phyloP scores from a whole-genome alignment of 2,329 filamentous ascomycete genomes.

The Colletotrichum navitas region DNA sequence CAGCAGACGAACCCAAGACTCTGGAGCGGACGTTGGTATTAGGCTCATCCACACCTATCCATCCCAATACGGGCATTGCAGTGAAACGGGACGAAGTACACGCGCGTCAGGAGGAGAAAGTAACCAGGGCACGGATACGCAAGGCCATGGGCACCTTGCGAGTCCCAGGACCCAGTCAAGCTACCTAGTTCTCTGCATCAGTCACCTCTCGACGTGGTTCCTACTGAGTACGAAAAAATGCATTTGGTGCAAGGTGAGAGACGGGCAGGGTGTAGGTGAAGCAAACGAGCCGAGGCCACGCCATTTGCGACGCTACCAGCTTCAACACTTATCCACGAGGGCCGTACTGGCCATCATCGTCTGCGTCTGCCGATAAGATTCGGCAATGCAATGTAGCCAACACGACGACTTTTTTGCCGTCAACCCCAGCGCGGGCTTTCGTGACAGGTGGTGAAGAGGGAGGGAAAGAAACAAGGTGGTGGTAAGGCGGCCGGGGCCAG shows the following conservation, averaged over 20 bases:
- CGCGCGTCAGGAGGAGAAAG: slow-evolving; percentile 2
- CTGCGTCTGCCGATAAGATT: background rate
- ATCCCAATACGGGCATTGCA: slow-evolving; percentile 30
- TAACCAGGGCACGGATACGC: slow-evolving; percentile 27
- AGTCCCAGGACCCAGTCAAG: slow-evolving; percentile 16
- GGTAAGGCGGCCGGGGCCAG: slow-evolving; percentile 11
- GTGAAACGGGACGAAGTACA: slow-evolving; percentile 34
- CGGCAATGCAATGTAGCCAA: background rate
- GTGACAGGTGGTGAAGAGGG: background rate
- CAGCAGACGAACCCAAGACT: background rate
- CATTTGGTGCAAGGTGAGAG: background rate
- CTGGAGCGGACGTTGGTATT: slow-evolving; percentile 29
- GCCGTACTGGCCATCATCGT: background rate
- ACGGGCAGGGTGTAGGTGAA: background rate
- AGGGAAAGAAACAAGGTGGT: background rate
- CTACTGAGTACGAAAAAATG: background rate
- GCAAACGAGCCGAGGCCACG: slow-evolving; percentile 13
- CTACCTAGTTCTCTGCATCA: slow-evolving; percentile 2
- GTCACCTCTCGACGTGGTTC: background rate
- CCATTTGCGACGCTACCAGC: slow-evolving; percentile 15
- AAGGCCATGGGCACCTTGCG: slow-evolving; percentile 27
- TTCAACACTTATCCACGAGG: background rate
- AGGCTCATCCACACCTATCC: slow-evolving; percentile 28
- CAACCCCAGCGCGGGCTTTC: background rate
- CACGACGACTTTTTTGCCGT: background rate